These are phyloP conservation scores for Heterobasidion parviporum DNA, from an alignment of 1,284 basidiomycete species.

Conservation along the genomic window DNA sequence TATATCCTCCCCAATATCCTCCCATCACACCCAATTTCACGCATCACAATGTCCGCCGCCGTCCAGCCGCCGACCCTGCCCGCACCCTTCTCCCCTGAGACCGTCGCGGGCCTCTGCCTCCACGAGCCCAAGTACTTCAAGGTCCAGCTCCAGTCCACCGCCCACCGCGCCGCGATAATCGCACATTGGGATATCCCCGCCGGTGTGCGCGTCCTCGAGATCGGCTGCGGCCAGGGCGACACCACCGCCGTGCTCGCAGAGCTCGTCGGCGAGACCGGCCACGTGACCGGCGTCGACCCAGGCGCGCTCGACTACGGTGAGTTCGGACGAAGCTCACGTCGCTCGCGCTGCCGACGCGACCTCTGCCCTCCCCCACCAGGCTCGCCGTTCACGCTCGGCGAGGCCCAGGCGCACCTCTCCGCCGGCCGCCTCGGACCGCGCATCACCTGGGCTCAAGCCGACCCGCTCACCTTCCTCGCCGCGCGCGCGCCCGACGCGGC, in stretches of 20 bases:
- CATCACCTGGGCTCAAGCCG: slow-evolving; percentile 27
- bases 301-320: slow-evolving; percentile 30
- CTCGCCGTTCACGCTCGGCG: slow-evolving; percentile 29
- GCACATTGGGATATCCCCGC: slow-evolving; percentile 22
- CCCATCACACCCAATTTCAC: too few relatives aligned
- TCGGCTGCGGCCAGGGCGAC: slow-evolving; percentile 38
- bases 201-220: slow-evolving; percentile 27
- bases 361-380: too few relatives aligned
- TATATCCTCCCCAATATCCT: too few relatives aligned
- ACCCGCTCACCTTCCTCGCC: slow-evolving; percentile 25
- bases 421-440: slow-evolving; percentile 24
- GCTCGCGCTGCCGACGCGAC: neutral
- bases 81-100: slow-evolving; percentile 2
- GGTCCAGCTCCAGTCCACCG: slow-evolving; percentile 19
- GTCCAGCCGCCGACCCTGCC: too few relatives aligned
- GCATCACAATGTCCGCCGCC: too few relatives aligned
- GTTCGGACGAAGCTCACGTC: slow-evolving; percentile 1
- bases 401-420: slow-evolving; percentile 29
- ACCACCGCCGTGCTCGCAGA: slow-evolving; percentile 31
- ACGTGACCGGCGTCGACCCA: slow-evolving; percentile 33
- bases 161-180: slow-evolving; percentile 29
- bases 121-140: slow-evolving; percentile 9
- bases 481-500: neutral
- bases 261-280: slow-evolving; percentile 26
- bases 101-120: slow-evolving; percentile 13